Base-by-base conservation (phyloP, 2,329 filamentous ascomycete genomes). In the Colletotrichum caudatum region DNA sequence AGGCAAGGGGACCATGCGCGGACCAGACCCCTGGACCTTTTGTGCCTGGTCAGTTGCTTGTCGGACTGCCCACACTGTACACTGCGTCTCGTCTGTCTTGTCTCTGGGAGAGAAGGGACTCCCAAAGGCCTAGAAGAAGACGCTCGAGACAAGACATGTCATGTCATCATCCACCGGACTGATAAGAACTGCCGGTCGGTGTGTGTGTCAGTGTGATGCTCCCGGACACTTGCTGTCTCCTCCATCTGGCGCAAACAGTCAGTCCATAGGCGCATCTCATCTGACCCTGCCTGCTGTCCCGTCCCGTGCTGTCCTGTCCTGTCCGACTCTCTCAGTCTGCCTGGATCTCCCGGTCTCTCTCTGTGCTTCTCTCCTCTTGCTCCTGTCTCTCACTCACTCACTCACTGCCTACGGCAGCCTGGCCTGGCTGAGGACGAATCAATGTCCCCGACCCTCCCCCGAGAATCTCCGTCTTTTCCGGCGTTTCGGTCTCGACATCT, bases 21-120 rank as follows among this genome's bases (percentile, higher is more conserved):
- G 37, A 39, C 23, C 51, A 41, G 64, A 70, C 61, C 54, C 62
- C 62, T 66, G 62, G 33, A 56, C 39, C 1, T 37, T 37, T 39
- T 39, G 12, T 39, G 12, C 4, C 37, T n/a, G n/a, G n/a, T n/a
- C n/a, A n/a, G n/a, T n/a, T n/a, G n/a, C n/a, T n/a, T 4, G 39
- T 41, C 12, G 12, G 0, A n/a, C 39, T 41, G 39, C 6, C 14
- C 16, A 41, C 39, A 41, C 39, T 7, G 39, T 41, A n/a, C n/a
- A n/a, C n/a, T n/a, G n/a, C n/a, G n/a, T n/a, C n/a, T n/a, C n/a
- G 37, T 39, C 37, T 14, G 11, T 39, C 37, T 14, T 29, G 26
- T 29, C 26, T 29, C 29, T 29, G 29, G 29, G 5, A 29, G 29
- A 0, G 29, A 29, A 29, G 29, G 5, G 29, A 29, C 29, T 29